Evolutionary conservation across 139 green algal genomes (phyloP).

Genomic region (Chloropicon primus): DNA sequence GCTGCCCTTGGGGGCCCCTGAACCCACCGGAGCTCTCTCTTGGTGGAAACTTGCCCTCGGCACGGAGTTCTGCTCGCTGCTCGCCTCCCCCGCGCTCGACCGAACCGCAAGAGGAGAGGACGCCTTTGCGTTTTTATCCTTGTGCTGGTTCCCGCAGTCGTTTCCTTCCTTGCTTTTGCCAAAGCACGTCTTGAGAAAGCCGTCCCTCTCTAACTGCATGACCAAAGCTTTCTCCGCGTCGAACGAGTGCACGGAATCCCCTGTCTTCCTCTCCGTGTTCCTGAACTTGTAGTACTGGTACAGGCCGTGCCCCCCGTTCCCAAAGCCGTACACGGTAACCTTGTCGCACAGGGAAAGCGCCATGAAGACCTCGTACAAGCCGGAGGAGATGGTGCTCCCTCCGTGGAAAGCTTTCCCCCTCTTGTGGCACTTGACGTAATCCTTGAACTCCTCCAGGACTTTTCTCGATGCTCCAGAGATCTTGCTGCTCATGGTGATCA

Average conservation of each 20-base stretch:
- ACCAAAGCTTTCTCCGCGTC: slow-evolving; percentile 6
- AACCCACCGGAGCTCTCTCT: neutral
- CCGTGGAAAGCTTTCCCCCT: neutral
- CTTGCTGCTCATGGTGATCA: neutral
- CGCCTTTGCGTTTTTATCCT: too few species aligned
- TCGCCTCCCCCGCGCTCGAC: too few species aligned
- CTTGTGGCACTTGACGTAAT: neutral
- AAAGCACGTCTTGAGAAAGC: neutral
- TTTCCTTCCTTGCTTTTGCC: neutral
- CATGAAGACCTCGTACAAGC: slow-evolving; percentile 3
- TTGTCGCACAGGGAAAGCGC: slow-evolving; percentile 4
- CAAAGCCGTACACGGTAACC: slow-evolving; percentile 7
- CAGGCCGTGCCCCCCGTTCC: slow-evolving; percentile 14
- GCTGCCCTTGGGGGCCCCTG: neutral
- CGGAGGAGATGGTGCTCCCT: neutral
- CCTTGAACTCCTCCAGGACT: neutral
- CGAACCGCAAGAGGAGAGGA: too few species aligned
- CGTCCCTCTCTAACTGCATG: neutral
- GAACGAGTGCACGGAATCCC: slow-evolving; percentile 7
- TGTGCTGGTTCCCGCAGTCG: neutral
- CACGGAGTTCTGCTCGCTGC: neutral
- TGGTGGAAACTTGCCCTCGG: neutral
- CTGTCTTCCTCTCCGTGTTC: neutral
- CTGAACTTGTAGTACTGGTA: slow-evolving; percentile 13
- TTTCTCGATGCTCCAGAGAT: neutral